Evolutionary conservation across 768 basidiomycete species (phyloP).

Genomic region (Agrocybe pediades): DNA sequence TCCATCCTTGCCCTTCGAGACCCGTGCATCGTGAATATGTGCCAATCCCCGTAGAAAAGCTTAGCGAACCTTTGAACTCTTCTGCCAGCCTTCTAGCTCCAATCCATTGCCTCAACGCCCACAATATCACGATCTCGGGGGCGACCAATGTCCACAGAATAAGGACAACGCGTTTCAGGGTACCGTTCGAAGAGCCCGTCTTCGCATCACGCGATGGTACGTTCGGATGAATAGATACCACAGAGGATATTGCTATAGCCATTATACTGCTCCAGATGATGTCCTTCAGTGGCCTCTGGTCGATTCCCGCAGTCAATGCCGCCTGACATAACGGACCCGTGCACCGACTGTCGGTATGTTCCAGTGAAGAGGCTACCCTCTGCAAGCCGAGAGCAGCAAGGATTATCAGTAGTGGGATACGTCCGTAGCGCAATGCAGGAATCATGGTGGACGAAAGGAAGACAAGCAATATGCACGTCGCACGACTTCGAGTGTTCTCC

Average conservation of each 20-base stretch:
- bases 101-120: constrained; percentile 19
- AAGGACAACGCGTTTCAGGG: background rate
- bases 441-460: too few relatives aligned
- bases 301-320: background rate
- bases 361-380: too few relatives aligned
- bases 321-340: background rate
- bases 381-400: too few relatives aligned
- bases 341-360: background rate
- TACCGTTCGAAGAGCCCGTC: background rate
- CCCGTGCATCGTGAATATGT: background rate
- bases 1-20: constrained; percentile 5
- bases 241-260: constrained; percentile 3
- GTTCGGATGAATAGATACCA: constrained; percentile 11
- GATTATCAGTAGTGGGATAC: too few relatives aligned
- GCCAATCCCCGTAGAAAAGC: background rate
- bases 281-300: background rate
- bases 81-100: constrained; percentile 7
- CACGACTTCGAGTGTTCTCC: too few relatives aligned
- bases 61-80: constrained; percentile 7
- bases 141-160: constrained; percentile 10
- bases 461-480: too few relatives aligned
- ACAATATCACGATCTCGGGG: constrained; percentile 19
- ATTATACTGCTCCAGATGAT: constrained; percentile 3
- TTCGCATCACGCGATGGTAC: constrained; percentile 4
- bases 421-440: too few relatives aligned